Conservation (phyloP, 495 filamentous ascomycete species). For the Xylaria acuta region DNA sequence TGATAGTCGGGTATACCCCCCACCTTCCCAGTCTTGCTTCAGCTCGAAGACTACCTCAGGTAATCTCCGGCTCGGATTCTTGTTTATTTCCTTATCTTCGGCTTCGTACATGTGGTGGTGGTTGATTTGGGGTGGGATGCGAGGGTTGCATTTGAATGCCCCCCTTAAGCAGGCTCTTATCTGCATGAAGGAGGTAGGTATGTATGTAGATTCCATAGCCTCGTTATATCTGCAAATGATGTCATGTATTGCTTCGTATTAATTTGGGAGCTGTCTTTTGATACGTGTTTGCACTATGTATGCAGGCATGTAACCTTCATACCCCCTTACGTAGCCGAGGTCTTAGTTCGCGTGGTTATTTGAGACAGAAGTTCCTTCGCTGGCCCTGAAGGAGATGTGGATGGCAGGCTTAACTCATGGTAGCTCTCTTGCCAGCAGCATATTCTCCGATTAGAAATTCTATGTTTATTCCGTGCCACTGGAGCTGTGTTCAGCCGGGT, state of each 20-base stretch:
- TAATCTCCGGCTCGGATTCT: neutral
- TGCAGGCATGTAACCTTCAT: neutral
- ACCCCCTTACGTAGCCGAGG: neutral
- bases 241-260: neutral
- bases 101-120: neutral
- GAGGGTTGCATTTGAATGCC: neutral
- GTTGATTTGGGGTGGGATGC: neutral
- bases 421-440: neutral
- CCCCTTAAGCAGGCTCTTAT: neutral
- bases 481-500: neutral
- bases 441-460: neutral
- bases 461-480: neutral
- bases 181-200: neutral
- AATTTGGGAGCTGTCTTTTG: neutral
- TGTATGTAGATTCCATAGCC: neutral
- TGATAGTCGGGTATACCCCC: neutral
- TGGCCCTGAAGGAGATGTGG: neutral
- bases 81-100: neutral
- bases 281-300: neutral
- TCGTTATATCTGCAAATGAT: neutral
- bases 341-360: neutral
- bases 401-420: neutral
- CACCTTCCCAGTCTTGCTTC: neutral
- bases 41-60: too few species aligned
- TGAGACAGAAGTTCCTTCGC: neutral